A percentile compares a stretch with the other conserved stretches of the same genome.
Conservation (phyloP, 2,329 filamentous ascomycete genomes). For the Scytalidium sp. region DNA sequence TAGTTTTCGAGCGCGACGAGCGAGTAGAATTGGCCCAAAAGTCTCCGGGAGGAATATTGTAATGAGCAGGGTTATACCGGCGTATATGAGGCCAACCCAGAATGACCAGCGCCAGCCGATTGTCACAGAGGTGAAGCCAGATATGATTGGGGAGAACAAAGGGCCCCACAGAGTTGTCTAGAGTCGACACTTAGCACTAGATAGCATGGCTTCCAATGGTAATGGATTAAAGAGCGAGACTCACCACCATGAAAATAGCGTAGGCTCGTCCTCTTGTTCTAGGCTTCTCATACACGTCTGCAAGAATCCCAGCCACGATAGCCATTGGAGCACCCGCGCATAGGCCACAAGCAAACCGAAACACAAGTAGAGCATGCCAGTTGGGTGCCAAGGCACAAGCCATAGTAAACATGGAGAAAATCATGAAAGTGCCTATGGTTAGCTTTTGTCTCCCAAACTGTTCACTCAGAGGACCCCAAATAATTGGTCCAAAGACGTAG, state of each 20-base stretch:
- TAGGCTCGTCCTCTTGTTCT: conserved; percentile 53
- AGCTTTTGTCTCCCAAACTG: conserved; percentile 54
- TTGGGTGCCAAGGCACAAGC: conserved; percentile 52
- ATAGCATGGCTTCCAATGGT: no score
- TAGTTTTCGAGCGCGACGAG: conserved; percentile 51
- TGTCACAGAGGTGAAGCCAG: conserved; percentile 53
- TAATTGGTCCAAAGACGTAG: conserved; percentile 50
- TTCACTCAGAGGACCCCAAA: conserved; percentile 63
- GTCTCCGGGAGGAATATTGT: conserved; percentile 65
- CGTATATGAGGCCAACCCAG: conserved; percentile 68
- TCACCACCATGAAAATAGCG: conserved; percentile 52
- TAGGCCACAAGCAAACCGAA: conserved; percentile 50
- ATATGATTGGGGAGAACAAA: conserved; percentile 57
- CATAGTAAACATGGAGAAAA: conserved; percentile 51
- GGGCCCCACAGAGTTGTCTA: no score
- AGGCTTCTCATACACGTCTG: conserved; percentile 58
- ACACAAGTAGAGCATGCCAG: conserved; percentile 50
- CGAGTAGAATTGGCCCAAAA: conserved; percentile 56
- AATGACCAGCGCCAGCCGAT: conserved; percentile 70
- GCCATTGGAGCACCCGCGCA: conserved; percentile 56
- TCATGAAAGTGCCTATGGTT: conserved; percentile 40
- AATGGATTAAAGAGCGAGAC: conserved; percentile 36
- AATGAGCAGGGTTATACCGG: conserved; percentile 54
- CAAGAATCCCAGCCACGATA: conserved; percentile 59
- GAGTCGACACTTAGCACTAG: no score